Evolutionary conservation across 768 basidiomycete genomes (phyloP).

Genomic region (Serendipita sp.): DNA sequence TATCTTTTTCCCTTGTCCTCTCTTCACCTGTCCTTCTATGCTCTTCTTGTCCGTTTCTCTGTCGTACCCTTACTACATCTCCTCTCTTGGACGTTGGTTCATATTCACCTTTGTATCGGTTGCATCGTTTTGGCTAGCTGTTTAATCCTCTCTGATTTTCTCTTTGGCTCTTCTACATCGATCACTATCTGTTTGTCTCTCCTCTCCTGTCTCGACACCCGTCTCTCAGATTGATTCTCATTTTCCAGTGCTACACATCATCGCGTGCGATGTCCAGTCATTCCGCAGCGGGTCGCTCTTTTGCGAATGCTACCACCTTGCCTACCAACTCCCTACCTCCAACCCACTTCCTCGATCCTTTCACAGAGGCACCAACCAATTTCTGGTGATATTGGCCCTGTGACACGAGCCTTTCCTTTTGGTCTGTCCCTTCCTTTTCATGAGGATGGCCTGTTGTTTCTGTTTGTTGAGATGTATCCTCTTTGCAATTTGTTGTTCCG

Average conservation of each 20-base stretch:
- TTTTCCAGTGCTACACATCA: neutral
- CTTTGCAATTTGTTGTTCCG: too few species aligned
- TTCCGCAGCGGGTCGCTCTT: slow-evolving; percentile 4
- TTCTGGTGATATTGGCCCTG: slow-evolving; percentile 4
- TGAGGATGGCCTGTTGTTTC: too few species aligned
- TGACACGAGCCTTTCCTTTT: slow-evolving; percentile 4
- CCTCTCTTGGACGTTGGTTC: slow-evolving; percentile 8
- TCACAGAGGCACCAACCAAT: neutral
- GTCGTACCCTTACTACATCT: neutral
- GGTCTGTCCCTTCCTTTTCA: neutral
- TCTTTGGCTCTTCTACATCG: slow-evolving; percentile 13
- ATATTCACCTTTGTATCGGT: too few species aligned
- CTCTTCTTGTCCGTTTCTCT: slow-evolving; percentile 3
- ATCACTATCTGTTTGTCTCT: slow-evolving; percentile 8
- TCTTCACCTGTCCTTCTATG: slow-evolving; percentile 5
- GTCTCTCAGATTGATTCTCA: slow-evolving; percentile 11
- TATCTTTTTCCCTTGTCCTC: neutral
- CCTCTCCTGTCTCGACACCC: slow-evolving; percentile 11
- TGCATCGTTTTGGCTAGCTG: neutral
- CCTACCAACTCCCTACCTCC: neutral
- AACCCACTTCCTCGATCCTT: neutral
- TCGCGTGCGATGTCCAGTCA: neutral
- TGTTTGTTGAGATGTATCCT: too few species aligned
- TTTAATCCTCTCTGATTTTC: slow-evolving; percentile 13
- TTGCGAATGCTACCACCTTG: slow-evolving; percentile 1